Base-by-base conservation (phyloP, 1,139 yeast species). In the Taphrina flavorubra region DNA sequence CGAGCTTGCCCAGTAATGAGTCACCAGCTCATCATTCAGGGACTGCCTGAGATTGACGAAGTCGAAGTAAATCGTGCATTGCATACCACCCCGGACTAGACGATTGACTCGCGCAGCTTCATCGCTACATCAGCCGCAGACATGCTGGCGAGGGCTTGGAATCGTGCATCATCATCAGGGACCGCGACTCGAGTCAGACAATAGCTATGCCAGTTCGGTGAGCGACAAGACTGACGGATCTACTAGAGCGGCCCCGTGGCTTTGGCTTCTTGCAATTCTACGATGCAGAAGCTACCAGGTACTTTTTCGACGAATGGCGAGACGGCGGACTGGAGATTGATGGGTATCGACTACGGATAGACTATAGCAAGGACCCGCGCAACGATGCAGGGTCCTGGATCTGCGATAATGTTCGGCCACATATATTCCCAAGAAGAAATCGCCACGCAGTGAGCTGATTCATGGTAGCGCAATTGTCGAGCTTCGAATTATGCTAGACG, bases 401-500 rank as follows among this genome's bases (percentile, higher is more conserved):
- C 7, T 56, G 60, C 60, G 60, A 56, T 37, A 56, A 56, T 36
- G 60, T 56, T 40, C 16, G 60, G 11, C 36, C 37, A 37, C 14
- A 25, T 11, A 2, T 11, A 16, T 37, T 34, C 6, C 18, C 49
- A 1, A 39, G 42, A 39, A 25, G 14, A 10, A 13, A 16, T 40
- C 49, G 39, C 13, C 20, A 6, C 14, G 25, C 58, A 37, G 14
- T 11, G 16, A 34, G 58, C 60, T 56, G 49, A 56, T 56, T 56
- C 20, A 13, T 13, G 34, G 7, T 40, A 56, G 60, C 39, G 60
- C 49, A 40, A 13, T 40, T 56, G 60, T 25, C 25, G 49, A 39
- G 60, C 60, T 39, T 56, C 60, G 6, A 71, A 71, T 37, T 71
- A 53, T 44, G 68, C 72, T 14, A 63, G 72, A 37, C 68, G 73